Evolutionary conservation across 163 green algal genomes (phyloP), one percentile per base, ranked within the genome.

Genomic region (Prototheca cutis): DNA sequence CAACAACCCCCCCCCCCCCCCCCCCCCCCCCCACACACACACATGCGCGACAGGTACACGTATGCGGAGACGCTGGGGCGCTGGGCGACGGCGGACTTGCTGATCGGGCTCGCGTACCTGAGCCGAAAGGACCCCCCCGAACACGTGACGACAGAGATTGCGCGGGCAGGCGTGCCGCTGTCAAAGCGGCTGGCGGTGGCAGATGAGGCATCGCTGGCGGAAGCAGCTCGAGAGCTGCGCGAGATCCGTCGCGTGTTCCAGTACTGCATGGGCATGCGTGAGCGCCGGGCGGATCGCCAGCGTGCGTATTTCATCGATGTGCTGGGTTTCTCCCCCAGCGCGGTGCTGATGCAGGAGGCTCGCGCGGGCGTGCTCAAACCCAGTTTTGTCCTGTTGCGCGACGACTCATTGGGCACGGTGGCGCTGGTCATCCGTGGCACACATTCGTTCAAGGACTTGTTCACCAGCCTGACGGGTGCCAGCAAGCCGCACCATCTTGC

Each of bases 401-500:
- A 95, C 70, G 48, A 60, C 3, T 8, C 56, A 19, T 58, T 84
- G 48, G 40, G 66, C 18, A 53, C 42, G 5, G 66, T 95, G 15
- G 74, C 92, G 48, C 74, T 95, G 61, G 80, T 75, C 36, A 74
- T 95, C 5, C 68, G 87, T 0, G 87, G 87, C 53, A 95, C 87
- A 1, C 77, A 93, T 62, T 83, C 72, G 1, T 66, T 87, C 48
- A 87, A 85, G 61, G 87, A 95, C 70, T 77, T 91, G 55, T 90
- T 94, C 72, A 95, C 87, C 17, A 85, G 73, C 24, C 61, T 95
- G 27, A 87, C 82, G 49, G 80, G 84, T 40, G 75, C 84, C 36
- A 75, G 70, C 32, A 93, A 93, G 74, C 84, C 87, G 18, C 87
- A 94, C 62, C 87, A 94, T 68, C 61, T 86, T 29, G 70, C 89